phyloP scores from a whole-genome alignment of 768 basidiomycete species.

The Boletus sp. region DNA sequence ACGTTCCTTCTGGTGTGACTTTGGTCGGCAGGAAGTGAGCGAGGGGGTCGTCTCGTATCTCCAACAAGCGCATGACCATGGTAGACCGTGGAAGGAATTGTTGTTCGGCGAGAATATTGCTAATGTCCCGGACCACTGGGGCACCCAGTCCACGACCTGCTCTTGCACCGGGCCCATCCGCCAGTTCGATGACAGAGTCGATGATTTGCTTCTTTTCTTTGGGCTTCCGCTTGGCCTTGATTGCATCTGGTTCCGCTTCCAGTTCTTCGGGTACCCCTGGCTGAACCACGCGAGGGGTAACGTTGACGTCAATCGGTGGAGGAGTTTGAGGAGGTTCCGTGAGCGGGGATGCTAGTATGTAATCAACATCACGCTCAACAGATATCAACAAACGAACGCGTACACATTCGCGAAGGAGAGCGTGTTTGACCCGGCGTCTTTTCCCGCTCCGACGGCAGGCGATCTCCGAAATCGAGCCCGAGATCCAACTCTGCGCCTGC shows the following conservation, averaged over 20 bases:
- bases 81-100: constrained; percentile 84
- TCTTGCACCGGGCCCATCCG: constrained; percentile 55
- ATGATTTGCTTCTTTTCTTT: constrained; percentile 87
- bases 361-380: constrained; percentile 7
- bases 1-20: constrained; percentile 64
- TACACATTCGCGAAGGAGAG: constrained; percentile 68
- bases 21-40: constrained; percentile 85
- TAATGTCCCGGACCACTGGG: constrained; percentile 54
- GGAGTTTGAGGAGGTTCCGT: constrained; percentile 77
- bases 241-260: constrained; percentile 30
- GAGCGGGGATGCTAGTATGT: constrained; percentile 64
- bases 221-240: constrained; percentile 48
- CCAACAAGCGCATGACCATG: constrained; percentile 79
- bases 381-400: constrained; percentile 34
- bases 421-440: constrained; percentile 60
- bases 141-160: constrained; percentile 59
- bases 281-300: constrained; percentile 49
- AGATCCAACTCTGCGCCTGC: constrained; percentile 62
- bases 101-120: constrained; percentile 74
- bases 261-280: constrained; percentile 36
- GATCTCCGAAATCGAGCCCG: constrained; percentile 68
- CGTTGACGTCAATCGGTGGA: constrained; percentile 53
- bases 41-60: constrained; percentile 82
- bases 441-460: constrained; percentile 43
- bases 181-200: constrained; percentile 85